Percentiles rank a stretch among this genome's conserved stretches.
phyloP scores from a whole-genome alignment of 306 rosid species.

The Malus sylvestris region DNA sequence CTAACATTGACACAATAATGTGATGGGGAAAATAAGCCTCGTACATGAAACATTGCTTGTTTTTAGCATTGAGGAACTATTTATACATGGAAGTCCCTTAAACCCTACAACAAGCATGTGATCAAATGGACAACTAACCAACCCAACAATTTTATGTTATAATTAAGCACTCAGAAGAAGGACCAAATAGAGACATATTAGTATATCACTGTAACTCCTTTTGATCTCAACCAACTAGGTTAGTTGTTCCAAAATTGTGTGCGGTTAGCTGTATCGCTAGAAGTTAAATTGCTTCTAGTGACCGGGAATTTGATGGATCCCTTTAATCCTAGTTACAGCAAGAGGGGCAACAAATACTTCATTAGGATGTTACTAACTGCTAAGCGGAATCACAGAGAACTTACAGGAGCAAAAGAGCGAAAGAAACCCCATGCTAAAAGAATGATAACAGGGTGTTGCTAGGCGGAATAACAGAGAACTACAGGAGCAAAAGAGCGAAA shows the following conservation, averaged over 20 bases:
- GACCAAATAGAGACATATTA: neutral
- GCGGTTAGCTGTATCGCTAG: neutral
- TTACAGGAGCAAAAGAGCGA: neutral
- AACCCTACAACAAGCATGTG: too few species aligned
- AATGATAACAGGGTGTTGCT: too few species aligned
- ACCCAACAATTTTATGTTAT: too few species aligned
- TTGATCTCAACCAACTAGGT: neutral
- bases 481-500: neutral
- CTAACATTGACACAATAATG: too few species aligned
- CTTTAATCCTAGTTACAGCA: neutral
- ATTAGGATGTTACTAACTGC: neutral
- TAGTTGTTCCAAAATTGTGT: neutral
- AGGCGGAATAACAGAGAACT: neutral
- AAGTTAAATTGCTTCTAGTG: neutral
- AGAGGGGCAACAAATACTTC: neutral
- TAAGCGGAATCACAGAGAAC: neutral
- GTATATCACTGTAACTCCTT: neutral
- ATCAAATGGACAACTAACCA: too few species aligned
- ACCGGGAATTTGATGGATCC: neutral
- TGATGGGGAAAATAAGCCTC: too few species aligned
- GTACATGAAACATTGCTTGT: neutral
- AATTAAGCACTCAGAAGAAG: too few species aligned
- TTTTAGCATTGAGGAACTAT: too few species aligned
- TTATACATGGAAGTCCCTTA: too few species aligned
- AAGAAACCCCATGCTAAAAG: neutral